Base-by-base conservation (phyloP, 495 filamentous ascomycete species). In the Tuber brumale region DNA sequence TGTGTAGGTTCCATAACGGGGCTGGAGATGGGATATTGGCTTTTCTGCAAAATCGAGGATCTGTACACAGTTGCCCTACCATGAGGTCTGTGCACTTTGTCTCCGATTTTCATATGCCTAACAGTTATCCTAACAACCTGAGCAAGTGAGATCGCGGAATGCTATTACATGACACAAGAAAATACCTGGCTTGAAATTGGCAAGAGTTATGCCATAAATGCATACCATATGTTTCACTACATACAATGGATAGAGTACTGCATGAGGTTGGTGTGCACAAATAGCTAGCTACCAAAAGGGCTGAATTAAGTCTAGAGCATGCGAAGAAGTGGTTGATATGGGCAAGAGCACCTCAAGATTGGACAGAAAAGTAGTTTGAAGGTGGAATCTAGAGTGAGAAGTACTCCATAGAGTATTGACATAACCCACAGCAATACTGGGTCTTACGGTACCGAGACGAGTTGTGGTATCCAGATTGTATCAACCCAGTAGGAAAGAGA, bases 381-480 rank as follows among this genome's bases (percentile, higher is more conserved):
- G 71, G 37, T 14, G 51, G 76, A 0, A 61, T 81, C 21, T 81
- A 74, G 57, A 81, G 76, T 69, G 72, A 81, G 45, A 27, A 81
- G 43, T 81, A 76, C 74, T 73, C 57, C 42, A 39, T 81, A 35
- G 74, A 81, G 39, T 71, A 70, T 39, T 69, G 18, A 1, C 14
- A 8, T 42, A 44, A 77, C 72, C 69, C 48, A 2, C 27, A 27
- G 45, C 51, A 72, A 44, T 21, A 70, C 37, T 80, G 73, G 73
- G 72, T 81, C 4, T 81, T 78, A 21, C 14, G 72, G 16, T 46
- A 21, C 41, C 44, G 70, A 42, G 5, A 1, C 0, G 76, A 78
- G 23, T 76, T 76, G 19, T 81, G 46, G 76, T 0, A 70, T 16
- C 57, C 42, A 43, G 69, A 76, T 0, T 80, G 78, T 45, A 74